Base-by-base conservation (phyloP, 352 stramenopile genomes). In the Heterotrichella gracilis region DNA sequence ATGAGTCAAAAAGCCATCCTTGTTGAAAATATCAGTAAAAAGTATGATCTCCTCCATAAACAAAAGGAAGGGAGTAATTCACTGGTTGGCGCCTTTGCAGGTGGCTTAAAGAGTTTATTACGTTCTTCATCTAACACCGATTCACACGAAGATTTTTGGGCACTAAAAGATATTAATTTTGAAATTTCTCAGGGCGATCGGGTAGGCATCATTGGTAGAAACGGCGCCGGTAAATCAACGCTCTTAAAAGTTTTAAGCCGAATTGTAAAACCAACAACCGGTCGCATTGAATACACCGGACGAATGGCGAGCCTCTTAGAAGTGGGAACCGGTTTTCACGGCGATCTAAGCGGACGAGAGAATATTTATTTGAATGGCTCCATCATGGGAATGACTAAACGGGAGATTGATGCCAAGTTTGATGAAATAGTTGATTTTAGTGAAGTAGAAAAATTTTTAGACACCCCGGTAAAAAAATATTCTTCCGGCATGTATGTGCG, bases 351-450 rank as follows among this genome's bases (percentile, higher is more conserved):
- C 32, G 32, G 32, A n/a, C 32, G 32, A n/a, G 32, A 53, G n/a
- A 53, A 53, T 53, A 53, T 53, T 53, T 53, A 53, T 53, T 53
- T 53, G 32, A 53, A 53, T 53, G 32, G 32, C 9, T 53, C 32
- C 32, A 53, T 53, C n/a, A 9, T 53, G 9, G 32, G 32, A 9
- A 53, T 53, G 32, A 17, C 32, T 9, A 53, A 53, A 53, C 32
- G 32, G 9, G 32, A 53, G 32, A 53, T 53, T n/a, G 32, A 53
- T 9, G 9, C 32, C n/a, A 53, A 53, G n/a, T 53, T 53, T 53
- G 32, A 53, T n/a, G 32, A 53, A n/a, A 53, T 53, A 17, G 32
- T 53, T 53, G 32, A 9, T 53, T 53, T 53, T 53, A 53, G 32
- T 53, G 32, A 53, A 53, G n/a, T 53, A 17, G 32, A 53, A 53